Evolutionary conservation across 768 basidiomycete species (phyloP).

Genomic region (Paxillus ammoniavirescens): DNA sequence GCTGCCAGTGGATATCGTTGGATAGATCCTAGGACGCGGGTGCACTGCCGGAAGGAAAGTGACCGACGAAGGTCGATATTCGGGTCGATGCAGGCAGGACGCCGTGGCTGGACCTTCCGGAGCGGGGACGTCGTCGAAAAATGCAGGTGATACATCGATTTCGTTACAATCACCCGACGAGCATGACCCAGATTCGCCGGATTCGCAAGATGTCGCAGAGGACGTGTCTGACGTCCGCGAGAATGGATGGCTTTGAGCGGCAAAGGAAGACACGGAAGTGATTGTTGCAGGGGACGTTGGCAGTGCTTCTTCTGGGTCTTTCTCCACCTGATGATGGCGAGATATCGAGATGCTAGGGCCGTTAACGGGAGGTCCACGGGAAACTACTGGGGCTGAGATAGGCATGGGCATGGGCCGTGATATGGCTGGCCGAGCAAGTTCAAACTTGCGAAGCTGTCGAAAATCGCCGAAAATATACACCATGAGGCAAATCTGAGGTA

Average conservation of each 20-base stretch:
- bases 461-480: slow-evolving; percentile 81
- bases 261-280: slow-evolving; percentile 2
- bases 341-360: background rate
- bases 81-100: slow-evolving; percentile 31
- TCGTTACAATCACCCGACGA: slow-evolving; percentile 16
- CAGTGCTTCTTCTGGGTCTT: slow-evolving; percentile 1
- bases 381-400: slow-evolving; percentile 15
- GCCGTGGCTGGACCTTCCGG: slow-evolving; percentile 46
- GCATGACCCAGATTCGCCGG: slow-evolving; percentile 15
- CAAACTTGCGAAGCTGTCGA: slow-evolving; percentile 74
- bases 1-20: background rate
- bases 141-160: slow-evolving; percentile 43
- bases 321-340: background rate
- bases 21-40: slow-evolving; percentile 6
- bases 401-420: slow-evolving; percentile 39
- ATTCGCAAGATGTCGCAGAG: slow-evolving; percentile 13
- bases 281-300: slow-evolving; percentile 14
- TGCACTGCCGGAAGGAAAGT: slow-evolving; percentile 18
- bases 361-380: background rate
- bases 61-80: slow-evolving; percentile 24
- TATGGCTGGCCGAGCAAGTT: slow-evolving; percentile 68
- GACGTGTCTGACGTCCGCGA: slow-evolving; percentile 5
- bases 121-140: slow-evolving; percentile 42
- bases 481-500: slow-evolving; percentile 55
- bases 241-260: slow-evolving; percentile 3